Evolutionary conservation across 805 yeast genomes (phyloP).

Genomic region (Saccharomycopsis javanensis): DNA sequence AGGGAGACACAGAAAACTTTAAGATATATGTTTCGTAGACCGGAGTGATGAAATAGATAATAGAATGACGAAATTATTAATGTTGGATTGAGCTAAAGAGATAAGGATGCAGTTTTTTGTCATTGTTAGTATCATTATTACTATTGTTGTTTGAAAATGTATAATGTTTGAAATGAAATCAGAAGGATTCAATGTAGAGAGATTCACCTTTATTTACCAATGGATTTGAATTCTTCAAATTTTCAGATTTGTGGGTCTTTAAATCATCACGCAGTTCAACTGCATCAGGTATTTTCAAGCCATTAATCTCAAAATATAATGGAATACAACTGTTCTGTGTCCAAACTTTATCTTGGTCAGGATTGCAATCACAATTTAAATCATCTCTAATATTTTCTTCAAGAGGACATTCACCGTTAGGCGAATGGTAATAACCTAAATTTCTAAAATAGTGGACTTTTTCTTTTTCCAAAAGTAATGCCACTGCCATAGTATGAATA

Average conservation of each 20-base stretch:
- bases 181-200: neutral
- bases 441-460: constrained; percentile 33
- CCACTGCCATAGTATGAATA: constrained; percentile 37
- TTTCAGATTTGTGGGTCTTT: constrained; percentile 14
- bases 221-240: constrained; percentile 13
- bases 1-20: too few species aligned
- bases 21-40: too few species aligned
- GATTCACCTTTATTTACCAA: constrained; percentile 12
- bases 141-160: too few species aligned
- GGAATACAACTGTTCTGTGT: constrained; percentile 39
- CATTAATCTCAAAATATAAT: constrained; percentile 32
- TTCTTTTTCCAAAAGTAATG: constrained; percentile 27
- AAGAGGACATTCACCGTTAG: constrained; percentile 54
- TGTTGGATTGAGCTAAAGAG: too few species aligned
- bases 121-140: too few species aligned
- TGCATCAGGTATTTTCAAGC: constrained; percentile 25
- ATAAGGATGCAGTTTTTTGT: too few species aligned
- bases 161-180: too few species aligned
- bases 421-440: constrained; percentile 46
- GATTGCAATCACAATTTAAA: constrained; percentile 43
- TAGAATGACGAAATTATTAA: too few species aligned
- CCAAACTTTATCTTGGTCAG: constrained; percentile 42
- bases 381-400: constrained; percentile 34
- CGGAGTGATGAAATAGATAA: too few species aligned
- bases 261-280: constrained; percentile 20